phyloP scores from a whole-genome alignment of 768 basidiomycete species.

The Tricholoma bakamatsutake region DNA sequence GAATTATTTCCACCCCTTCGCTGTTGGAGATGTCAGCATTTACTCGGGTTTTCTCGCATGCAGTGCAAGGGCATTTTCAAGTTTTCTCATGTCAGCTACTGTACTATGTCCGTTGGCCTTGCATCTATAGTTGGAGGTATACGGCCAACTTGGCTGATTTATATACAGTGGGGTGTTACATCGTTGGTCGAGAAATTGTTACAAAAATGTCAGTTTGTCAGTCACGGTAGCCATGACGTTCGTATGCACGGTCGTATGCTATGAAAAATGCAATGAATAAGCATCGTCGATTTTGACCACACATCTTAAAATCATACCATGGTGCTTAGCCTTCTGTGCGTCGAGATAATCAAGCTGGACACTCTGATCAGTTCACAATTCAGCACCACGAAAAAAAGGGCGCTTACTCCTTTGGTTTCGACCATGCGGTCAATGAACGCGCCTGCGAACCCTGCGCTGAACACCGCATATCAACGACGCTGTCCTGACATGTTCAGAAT shows the following conservation, averaged over 20 bases:
- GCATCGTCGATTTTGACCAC: background rate
- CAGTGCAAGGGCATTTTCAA: too few species aligned
- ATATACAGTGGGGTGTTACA: background rate
- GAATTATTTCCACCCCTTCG: too few species aligned
- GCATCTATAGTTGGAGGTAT: too few species aligned
- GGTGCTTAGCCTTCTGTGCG: constrained; percentile 20
- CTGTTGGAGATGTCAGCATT: too few species aligned
- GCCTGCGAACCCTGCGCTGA: constrained; percentile 48
- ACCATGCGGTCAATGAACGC: constrained; percentile 46
- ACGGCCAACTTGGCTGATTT: too few species aligned
- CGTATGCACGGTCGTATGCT: constrained; percentile 1
- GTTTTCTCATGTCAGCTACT: too few species aligned
- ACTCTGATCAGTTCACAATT: constrained; percentile 7
- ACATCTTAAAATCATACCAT: constrained; percentile 15
- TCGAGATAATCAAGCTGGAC: constrained; percentile 26
- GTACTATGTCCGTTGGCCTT: too few species aligned
- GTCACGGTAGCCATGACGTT: background rate
- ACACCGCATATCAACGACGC: background rate
- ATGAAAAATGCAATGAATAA: background rate
- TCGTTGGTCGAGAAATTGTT: background rate
- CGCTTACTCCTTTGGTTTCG: constrained; percentile 47
- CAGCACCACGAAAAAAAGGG: background rate
- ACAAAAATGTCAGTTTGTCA: background rate
- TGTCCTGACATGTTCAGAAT: background rate
- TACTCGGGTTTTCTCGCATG: too few species aligned